A percentile compares a stretch with the other conserved stretches of the same genome.
These are phyloP conservation scores for Clathrospora elynae DNA, from an alignment of 2,329 filamentous ascomycete genomes.

Conservation along the genomic window DNA sequence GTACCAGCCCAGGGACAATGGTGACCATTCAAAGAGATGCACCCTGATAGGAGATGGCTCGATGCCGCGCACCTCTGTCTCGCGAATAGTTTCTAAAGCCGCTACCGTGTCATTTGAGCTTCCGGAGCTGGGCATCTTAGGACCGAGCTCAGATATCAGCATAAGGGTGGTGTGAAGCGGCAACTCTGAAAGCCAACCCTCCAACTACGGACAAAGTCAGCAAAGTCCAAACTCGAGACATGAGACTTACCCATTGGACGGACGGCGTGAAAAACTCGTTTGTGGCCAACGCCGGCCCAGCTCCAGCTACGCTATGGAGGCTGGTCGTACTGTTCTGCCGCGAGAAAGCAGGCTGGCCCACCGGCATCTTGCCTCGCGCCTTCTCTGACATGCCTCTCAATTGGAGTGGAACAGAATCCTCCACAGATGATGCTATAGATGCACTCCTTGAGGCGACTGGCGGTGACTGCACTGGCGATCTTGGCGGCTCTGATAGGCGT, in stretches of 20 bases:
- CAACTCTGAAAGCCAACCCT: constrained; percentile 89
- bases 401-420: constrained; percentile 82
- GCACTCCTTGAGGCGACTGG: constrained; percentile 63
- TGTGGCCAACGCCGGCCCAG: constrained; percentile 61
- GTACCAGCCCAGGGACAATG: constrained; percentile 90
- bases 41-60: constrained; percentile 76
- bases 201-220: constrained; percentile 64
- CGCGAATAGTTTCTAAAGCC: constrained; percentile 58
- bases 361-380: constrained; percentile 92
- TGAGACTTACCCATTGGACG: constrained; percentile 66
- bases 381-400: constrained; percentile 95
- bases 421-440: constrained; percentile 69
- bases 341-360: constrained; percentile 79
- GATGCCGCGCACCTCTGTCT: constrained; percentile 69
- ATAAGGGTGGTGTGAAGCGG: constrained; percentile 85
- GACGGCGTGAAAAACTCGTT: constrained; percentile 76
- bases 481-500: constrained; percentile 45
- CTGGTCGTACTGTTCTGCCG: constrained; percentile 89
- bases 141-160: constrained; percentile 67
- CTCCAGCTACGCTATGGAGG: constrained; percentile 68
- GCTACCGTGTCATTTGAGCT: constrained; percentile 46
- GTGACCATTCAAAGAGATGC: constrained; percentile 94
- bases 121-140: constrained; percentile 57
- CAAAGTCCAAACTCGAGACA: background rate
- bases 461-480: constrained; percentile 39